Conservation (phyloP, 1,139 yeast species). For the Saccharomyces hybrid region DNA sequence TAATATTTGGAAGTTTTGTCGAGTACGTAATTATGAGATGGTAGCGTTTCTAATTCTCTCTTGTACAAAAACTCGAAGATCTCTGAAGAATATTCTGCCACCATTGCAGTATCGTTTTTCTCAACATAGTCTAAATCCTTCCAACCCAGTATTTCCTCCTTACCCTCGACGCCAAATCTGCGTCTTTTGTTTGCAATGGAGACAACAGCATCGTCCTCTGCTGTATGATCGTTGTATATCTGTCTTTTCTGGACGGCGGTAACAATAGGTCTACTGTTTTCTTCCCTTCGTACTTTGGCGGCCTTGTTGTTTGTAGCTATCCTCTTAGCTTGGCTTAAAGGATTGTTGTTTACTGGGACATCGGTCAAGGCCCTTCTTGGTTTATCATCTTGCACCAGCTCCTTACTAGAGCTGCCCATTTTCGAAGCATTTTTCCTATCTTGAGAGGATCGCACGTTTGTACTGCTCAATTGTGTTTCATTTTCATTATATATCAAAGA, state of each 20-base stretch:
- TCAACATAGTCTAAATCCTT: slow-evolving; percentile 81
- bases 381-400: not conserved
- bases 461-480: not conserved
- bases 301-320: slow-evolving; percentile 2
- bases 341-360: slow-evolving; percentile 9
- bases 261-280: slow-evolving; percentile 9
- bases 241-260: slow-evolving; percentile 11
- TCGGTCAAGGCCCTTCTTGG: slow-evolving; percentile 12
- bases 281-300: slow-evolving; percentile 15
- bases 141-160: slow-evolving; percentile 36
- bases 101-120: slow-evolving; percentile 81
- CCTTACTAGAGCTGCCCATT: not conserved
- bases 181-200: slow-evolving; percentile 12
- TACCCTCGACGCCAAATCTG: slow-evolving; percentile 13
- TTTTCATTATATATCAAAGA: not conserved
- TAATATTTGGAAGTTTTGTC: slow-evolving; percentile 39
- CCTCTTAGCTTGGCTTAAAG: slow-evolving; percentile 1
- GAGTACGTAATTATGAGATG: slow-evolving; percentile 58
- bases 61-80: slow-evolving; percentile 70
- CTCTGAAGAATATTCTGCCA: slow-evolving; percentile 78
- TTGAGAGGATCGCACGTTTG: not conserved
- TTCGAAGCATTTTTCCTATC: not conserved
- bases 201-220: not conserved
- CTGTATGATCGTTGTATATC: slow-evolving; percentile 11
- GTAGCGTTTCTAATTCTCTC: slow-evolving; percentile 64